Base-by-base conservation (phyloP, 116 monocot species). In the Papilionanthe hybrid region DNA sequence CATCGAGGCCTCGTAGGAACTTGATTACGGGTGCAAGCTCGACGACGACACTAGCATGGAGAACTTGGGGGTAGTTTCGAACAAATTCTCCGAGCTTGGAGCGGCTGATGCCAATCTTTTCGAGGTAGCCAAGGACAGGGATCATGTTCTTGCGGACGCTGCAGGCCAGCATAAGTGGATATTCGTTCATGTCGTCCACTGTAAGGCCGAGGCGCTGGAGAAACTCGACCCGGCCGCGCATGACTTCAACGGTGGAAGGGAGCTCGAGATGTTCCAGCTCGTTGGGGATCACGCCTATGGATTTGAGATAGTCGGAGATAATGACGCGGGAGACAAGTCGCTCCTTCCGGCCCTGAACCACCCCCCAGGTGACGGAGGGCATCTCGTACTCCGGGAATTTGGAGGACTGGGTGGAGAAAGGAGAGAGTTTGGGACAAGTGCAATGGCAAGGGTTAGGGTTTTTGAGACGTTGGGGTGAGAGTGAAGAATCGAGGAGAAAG, bases 301-400 rank as follows among this genome's bases (percentile, higher is more conserved):
- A 82, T 17, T 82, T 82, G 37, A 82, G 78, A 78, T 78, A 78
- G 72, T 82, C 82, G 72, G 82, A 82, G 72, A 82, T 82, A 53
- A 82, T 82, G 22, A 82, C 78, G 72, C 82, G 82, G 44, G 82
- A 82, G 11, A 82, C 72, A 45, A 82, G 82, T 3, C 78, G 77
- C 58, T 82, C 82, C 55, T 82, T 82, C 25, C 82, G 82, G 0
- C 82, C 82, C 41, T 82, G 82, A 72, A 82, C 78, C 1, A 78
- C 82, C 27, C 82, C 82, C 82, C 82, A 82, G 72, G 82, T 82
- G 28, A 82, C 82, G 11, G 82, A 43, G 5, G 82, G 82, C 78
- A 82, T 77, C 78, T 82, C 82, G 72, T 78, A 82, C 47, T 82
- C 82, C 10, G 77, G 77, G 77, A 56, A 45, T 42, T 57, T 77